A percentile compares a stretch with the other conserved stretches of the same genome.
phyloP scores from a whole-genome alignment of 768 basidiomycete genomes.

The Amanita inopinata region DNA sequence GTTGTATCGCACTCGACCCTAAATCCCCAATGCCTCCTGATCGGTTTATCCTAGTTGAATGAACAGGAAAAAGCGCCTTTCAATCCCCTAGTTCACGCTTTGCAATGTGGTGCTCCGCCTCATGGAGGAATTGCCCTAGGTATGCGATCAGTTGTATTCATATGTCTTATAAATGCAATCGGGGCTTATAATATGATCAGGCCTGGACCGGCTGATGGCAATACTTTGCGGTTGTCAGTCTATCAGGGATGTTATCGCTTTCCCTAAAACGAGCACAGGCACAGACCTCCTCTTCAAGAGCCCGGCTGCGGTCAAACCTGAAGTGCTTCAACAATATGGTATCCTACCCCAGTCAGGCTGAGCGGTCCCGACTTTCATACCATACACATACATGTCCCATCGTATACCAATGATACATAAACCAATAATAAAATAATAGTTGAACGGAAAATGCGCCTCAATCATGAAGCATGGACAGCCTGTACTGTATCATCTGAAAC shows the following conservation, averaged over 20 bases:
- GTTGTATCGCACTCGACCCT: conserved; percentile 28
- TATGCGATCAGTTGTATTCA: conserved; percentile 20
- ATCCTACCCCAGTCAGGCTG: conserved; percentile 22
- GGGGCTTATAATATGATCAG: conserved; percentile 28
- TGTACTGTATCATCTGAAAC: background rate
- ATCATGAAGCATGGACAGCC: background rate
- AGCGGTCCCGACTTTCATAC: background rate
- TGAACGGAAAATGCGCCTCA: background rate
- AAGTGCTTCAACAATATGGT: conserved; percentile 55
- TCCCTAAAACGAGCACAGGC: conserved; percentile 84
- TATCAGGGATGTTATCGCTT: conserved; percentile 93
- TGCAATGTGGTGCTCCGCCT: conserved; percentile 86
- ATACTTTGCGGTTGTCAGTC: conserved; percentile 81
- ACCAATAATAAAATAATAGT: conserved; percentile 1
- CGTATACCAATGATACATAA: conserved; percentile 1
- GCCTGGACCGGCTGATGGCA: conserved; percentile 88
- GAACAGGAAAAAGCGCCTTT: conserved; percentile 69
- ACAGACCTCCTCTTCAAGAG: conserved; percentile 85
- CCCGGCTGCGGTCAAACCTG: conserved; percentile 50
- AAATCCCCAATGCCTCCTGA: background rate
- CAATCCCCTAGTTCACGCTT: conserved; percentile 76
- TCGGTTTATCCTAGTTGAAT: conserved; percentile 48
- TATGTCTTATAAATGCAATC: conserved; percentile 3
- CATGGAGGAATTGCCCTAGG: conserved; percentile 94
- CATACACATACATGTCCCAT: background rate